Conservation (phyloP, 306 rosid species). For the Ammopiptanthus mongolicus region DNA sequence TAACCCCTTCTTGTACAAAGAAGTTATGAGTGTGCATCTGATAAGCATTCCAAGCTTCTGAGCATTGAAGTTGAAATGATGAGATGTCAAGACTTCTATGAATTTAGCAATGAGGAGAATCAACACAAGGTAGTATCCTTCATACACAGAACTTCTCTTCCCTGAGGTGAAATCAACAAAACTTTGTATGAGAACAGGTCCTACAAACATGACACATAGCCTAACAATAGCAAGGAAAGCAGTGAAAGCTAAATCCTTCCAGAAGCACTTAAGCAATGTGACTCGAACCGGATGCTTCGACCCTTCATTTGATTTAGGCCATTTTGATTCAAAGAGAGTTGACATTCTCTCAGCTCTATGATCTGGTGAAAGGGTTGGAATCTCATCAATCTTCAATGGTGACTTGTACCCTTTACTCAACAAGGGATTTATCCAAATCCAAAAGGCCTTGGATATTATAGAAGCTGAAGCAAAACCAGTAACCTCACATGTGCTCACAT, state of each 20-base stretch:
- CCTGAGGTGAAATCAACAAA: conserved; percentile 67
- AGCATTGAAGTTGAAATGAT: conserved; percentile 62
- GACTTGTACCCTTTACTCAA: conserved; percentile 57
- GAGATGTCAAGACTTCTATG: conserved; percentile 54
- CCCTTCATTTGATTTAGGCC: conserved; percentile 55
- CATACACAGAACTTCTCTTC: conserved; percentile 48
- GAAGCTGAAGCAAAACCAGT: conserved; percentile 71
- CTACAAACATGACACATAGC: conserved; percentile 56
- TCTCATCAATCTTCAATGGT: conserved; percentile 46
- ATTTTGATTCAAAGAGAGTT: conserved; percentile 44
- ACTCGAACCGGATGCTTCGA: conserved; percentile 46
- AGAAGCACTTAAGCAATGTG: conserved; percentile 62
- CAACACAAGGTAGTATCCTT: conserved; percentile 67
- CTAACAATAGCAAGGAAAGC: conserved; percentile 56
- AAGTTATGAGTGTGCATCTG: conserved; percentile 50
- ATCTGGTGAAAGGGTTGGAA: conserved; percentile 58
- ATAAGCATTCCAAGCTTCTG: conserved; percentile 72
- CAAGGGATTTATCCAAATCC: conserved; percentile 76
- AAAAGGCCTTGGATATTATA: conserved; percentile 49
- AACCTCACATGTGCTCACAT: conserved; percentile 29
- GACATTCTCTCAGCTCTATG: conserved; percentile 58
- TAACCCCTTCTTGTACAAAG: conserved; percentile 64
- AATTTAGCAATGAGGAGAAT: conserved; percentile 57
- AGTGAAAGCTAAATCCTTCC: conserved; percentile 54
- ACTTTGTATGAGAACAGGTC: conserved; percentile 64